These are phyloP conservation scores for Aspergillus luchuensis DNA, from an alignment of 2,329 filamentous ascomycete species.

Conservation along the genomic window DNA sequence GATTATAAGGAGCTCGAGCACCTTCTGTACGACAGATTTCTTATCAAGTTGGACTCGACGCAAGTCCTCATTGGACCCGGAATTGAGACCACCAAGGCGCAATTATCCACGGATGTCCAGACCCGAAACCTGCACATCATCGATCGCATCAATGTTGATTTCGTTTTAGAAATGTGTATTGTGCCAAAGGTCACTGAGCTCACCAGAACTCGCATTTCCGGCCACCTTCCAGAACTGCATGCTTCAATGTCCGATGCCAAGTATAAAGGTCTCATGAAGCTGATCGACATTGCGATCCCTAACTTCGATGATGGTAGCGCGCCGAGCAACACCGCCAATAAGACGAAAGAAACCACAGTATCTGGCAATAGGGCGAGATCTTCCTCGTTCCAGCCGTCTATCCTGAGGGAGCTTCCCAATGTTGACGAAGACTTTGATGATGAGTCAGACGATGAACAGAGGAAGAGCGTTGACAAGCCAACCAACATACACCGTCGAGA, in stretches of 20 bases:
- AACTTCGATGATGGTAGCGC: constrained; percentile 64
- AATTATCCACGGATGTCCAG: constrained; percentile 69
- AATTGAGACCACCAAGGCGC: constrained; percentile 82
- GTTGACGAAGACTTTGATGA: constrained; percentile 69
- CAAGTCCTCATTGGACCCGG: constrained; percentile 94
- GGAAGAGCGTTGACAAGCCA: constrained; percentile 48
- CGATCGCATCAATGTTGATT: constrained; percentile 96
- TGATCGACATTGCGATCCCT: constrained; percentile 93
- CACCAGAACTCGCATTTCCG: constrained; percentile 87
- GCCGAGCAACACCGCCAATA: constrained; percentile 36
- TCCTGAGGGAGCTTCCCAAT: constrained; percentile 73
- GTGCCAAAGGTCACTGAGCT: constrained; percentile 93
- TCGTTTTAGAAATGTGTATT: constrained; percentile 93
- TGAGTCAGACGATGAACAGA: constrained; percentile 64
- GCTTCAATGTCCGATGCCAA: constrained; percentile 91
- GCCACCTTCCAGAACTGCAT: constrained; percentile 87
- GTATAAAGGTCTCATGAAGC: constrained; percentile 94
- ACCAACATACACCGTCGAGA: constrained; percentile 81
- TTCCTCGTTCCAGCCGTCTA: constrained; percentile 72
- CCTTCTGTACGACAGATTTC: constrained; percentile 96
- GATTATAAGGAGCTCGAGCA: constrained; percentile 87
- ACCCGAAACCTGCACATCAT: constrained; percentile 81
- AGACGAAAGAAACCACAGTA: constrained; percentile 33
- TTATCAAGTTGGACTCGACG: constrained; percentile 88
- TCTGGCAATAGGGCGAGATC: constrained; percentile 56